phyloP scores from a whole-genome alignment of 176 grass and related monocot species.

The Eragrostis curvula region DNA sequence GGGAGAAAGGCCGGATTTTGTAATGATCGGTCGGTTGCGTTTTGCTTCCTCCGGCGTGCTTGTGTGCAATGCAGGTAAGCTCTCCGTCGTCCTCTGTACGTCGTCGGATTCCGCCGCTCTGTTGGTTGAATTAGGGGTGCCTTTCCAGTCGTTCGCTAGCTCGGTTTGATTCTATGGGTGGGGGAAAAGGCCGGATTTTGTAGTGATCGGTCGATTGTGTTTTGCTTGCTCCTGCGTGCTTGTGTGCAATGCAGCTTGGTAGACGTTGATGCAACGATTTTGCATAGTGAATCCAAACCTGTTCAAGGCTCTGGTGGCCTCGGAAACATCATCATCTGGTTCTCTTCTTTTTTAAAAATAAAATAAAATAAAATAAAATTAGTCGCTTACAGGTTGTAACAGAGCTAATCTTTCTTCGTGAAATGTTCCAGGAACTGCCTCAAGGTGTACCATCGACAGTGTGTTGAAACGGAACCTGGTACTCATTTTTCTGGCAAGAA shows the following conservation, averaged over 20 bases:
- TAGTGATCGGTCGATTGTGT: neutral
- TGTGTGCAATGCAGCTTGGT: neutral
- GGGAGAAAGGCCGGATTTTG: neutral
- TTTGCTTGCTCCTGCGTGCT: neutral
- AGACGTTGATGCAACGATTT: neutral
- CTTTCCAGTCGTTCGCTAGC: neutral
- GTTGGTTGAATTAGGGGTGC: neutral
- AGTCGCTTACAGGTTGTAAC: neutral
- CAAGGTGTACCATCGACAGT: conserved; percentile 73
- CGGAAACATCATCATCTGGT: neutral
- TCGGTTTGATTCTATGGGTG: neutral
- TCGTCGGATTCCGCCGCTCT: neutral
- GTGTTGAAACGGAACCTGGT: neutral
- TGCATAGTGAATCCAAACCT: neutral
- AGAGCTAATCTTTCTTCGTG: conserved; percentile 31
- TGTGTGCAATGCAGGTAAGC: neutral
- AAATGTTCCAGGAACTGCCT: conserved; percentile 71
- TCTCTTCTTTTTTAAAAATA: no score
- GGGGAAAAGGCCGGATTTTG: neutral
- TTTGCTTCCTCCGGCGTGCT: neutral
- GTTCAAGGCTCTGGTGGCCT: neutral
- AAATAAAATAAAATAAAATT: no score
- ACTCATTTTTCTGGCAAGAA: no score
- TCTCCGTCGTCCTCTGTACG: no score
- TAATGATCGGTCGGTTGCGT: neutral